Base-by-base conservation (phyloP, 345 rosid species). In the Pistacia vera region DNA sequence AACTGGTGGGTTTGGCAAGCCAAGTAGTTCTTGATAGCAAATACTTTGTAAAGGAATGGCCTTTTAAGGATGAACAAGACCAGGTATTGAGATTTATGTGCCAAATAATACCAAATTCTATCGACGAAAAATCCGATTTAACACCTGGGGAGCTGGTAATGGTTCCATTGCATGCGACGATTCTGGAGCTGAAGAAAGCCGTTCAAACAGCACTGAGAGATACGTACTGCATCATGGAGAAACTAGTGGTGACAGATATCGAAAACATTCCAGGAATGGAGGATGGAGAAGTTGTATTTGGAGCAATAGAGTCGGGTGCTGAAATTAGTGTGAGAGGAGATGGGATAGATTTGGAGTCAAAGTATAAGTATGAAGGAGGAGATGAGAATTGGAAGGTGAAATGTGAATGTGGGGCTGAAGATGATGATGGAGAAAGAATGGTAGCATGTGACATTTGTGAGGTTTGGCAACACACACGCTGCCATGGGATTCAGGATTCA, bases 351-450 rank as follows among this genome's bases (percentile, higher is more conserved):
- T 41, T 71, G 70, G 80, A 75, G 48, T 76, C 81, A 2, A 77
- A 78, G 20, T 71, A 88, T 46, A 86, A 81, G 82, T 84, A 75
- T 36, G 90, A 95, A 86, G 90, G 93, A 11, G 98, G 97, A 28
- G 78, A 84, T 22, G 92, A 89, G 17, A 93, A 86, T 33, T 93
- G 98, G 99, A 84, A 82, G 82, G 92, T 93, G 70, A 88, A 71
- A 67, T 95, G 99, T 49, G 82, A 77, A 51, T 93, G 97, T 55
- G 97, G 92, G 25, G 93, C 96, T 17, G 76, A 71, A 68, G 98
- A 95, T 60, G 99, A 95, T 49, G 99, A 95, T 75, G 99, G 98
- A 36, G 98, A 93, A 82, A 82, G 99, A 77, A 95, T 92, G 99
- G 81, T 93, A 9, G 88, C 96, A 0, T 92, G 99, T 58, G 99